Evolutionary conservation across 257 asterid genomes (phyloP).

Genomic region (Nicotiana benthamiana): DNA sequence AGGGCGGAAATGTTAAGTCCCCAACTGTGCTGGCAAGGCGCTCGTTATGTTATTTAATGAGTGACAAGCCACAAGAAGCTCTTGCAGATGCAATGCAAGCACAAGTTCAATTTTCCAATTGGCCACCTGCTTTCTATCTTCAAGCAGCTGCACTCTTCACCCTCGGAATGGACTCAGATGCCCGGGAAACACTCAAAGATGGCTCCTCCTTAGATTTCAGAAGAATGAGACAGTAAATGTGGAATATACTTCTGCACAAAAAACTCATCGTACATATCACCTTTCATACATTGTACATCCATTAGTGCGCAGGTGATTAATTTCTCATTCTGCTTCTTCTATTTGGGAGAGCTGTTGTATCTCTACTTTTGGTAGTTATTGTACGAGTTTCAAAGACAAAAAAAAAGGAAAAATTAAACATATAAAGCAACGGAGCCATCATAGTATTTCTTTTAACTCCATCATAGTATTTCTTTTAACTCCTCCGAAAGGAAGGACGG

Average conservation of each 20-base stretch:
- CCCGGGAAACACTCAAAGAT: conserved; percentile 33
- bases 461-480: too few relatives aligned
- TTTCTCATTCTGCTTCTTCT: conserved; percentile 1
- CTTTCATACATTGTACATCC: not conserved
- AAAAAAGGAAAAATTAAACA: too few relatives aligned
- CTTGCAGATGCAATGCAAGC: conserved; percentile 53
- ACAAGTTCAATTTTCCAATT: conserved; percentile 33
- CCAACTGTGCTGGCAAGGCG: conserved; percentile 45
- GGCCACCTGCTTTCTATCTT: conserved; percentile 42
- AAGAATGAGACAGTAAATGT: conserved; percentile 12
- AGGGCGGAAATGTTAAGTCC: conserved; percentile 30
- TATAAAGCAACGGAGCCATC: too few relatives aligned
- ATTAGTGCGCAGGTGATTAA: not conserved
- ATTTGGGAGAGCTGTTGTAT: not conserved
- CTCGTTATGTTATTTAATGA: conserved; percentile 34
- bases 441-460: too few relatives aligned
- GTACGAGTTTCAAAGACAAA: not conserved
- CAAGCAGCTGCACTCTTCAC: conserved; percentile 42
- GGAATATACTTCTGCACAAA: not conserved
- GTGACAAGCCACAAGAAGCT: conserved; percentile 32
- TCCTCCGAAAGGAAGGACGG: too few relatives aligned
- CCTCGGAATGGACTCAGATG: conserved; percentile 40
- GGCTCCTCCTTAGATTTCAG: conserved; percentile 29
- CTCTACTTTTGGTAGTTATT: not conserved
- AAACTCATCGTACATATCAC: conserved; percentile 2